Evolutionary conservation across 2,329 filamentous ascomycete genomes (phyloP), one percentile per base, ranked within the genome.

Genomic region (Microsporum ferrugineum): DNA sequence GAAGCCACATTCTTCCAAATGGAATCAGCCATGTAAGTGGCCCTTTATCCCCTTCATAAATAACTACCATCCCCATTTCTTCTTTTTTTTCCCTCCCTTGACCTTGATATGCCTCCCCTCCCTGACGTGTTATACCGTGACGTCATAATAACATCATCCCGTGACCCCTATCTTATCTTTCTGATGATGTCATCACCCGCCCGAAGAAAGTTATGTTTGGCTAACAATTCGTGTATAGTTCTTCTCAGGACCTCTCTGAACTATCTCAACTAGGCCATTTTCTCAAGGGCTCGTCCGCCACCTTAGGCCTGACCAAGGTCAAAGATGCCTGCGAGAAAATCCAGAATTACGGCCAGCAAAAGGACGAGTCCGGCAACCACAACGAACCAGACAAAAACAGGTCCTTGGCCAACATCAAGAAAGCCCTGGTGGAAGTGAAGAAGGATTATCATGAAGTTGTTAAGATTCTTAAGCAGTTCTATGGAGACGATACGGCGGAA

Each of bases 281-380:
- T 78, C 82, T 99, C 67, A 99, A 99, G 77, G 94, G 94, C 63
- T 97, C 92, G 5, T 96, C 92, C 6, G 92, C 94, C 43, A 96
- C 94, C 2, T 82, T 99, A 60, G 94, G 94, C 53, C 83, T 97
- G 60, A 87, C 83, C 69, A 95, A 95, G 74, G 88, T 99, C 69
- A 89, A 90, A 73, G 91, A 96, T 70, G 87, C 85, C 64, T 99
- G 94, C 77, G 91, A 97, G 77, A 91, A 95, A 80, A 96, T 99
- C 69, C 92, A 99, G 75, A 88, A 95, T 71, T 95, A 86, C 72
- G 92, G 92, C 66, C 88, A 88, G 69, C 80, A 83, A 69, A 89
- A 91, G 75, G 91, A 92, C 67, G 83, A 89, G 63, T 86, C 88
- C 49, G 91, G 91, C 47, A 81, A 79, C 4, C 77, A 79, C 45